Evolutionary conservation across 2,329 filamentous ascomycete genomes (phyloP).

Genomic region (Colletotrichum graminicola): DNA sequence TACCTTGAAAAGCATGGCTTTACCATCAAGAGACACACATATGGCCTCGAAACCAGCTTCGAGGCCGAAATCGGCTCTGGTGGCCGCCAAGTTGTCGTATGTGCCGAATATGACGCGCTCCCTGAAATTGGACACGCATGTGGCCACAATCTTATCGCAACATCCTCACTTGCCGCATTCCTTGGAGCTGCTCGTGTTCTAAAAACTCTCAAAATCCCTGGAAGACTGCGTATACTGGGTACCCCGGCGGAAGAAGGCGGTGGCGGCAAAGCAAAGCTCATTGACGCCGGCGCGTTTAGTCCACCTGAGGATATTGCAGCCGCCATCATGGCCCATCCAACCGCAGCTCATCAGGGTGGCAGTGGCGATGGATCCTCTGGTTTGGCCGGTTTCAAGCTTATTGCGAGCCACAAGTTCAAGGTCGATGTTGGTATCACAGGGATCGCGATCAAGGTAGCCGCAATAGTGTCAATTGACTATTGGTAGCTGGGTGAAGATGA

Average conservation of each 20-base stretch:
- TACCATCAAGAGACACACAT: constrained; percentile 60
- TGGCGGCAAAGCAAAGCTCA: constrained; percentile 56
- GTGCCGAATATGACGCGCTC: constrained; percentile 63
- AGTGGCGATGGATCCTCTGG: constrained; percentile 40
- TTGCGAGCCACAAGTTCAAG: constrained; percentile 50
- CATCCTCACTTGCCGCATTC: constrained; percentile 55
- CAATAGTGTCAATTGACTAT: no score
- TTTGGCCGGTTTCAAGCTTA: constrained; percentile 48
- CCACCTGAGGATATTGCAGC: constrained; percentile 48
- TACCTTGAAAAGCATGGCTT: constrained; percentile 60
- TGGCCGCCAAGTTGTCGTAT: constrained; percentile 56
- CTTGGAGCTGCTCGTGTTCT: constrained; percentile 53
- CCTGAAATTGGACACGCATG: constrained; percentile 61
- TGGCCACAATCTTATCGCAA: constrained; percentile 61
- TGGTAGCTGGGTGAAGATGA: no score
- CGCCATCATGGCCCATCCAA: constrained; percentile 53
- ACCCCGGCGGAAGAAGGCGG: constrained; percentile 60
- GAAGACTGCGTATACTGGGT: constrained; percentile 56
- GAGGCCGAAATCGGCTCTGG: constrained; percentile 58
- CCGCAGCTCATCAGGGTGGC: constrained; percentile 30
- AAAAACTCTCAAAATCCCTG: constrained; percentile 47
- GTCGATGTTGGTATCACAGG: no score
- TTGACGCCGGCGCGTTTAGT: constrained; percentile 50
- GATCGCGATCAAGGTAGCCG: no score
- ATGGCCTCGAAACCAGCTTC: constrained; percentile 66